phyloP scores from a whole-genome alignment of 2,329 filamentous ascomycete species.

The Dothiorella sarmentorum region DNA sequence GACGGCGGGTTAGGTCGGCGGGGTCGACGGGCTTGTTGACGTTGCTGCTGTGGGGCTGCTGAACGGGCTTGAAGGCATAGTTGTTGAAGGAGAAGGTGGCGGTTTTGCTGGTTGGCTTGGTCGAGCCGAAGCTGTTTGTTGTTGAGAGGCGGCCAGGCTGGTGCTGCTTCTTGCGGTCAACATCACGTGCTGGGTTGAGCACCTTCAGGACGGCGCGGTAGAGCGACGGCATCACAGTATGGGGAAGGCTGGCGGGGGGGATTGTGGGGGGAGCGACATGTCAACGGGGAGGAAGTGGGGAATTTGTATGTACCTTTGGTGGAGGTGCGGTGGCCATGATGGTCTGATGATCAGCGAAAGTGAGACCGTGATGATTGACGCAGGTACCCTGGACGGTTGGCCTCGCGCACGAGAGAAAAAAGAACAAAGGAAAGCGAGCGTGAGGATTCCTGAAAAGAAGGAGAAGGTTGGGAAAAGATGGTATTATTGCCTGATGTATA shows the following conservation, averaged over 20 bases:
- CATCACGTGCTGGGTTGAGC: not conserved
- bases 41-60: not conserved
- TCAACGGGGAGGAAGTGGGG: not conserved
- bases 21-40: constrained; percentile 5
- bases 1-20: constrained; percentile 3
- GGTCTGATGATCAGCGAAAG: not conserved
- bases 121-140: too few species aligned
- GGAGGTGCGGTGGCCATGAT: constrained; percentile 1
- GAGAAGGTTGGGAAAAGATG: not conserved
- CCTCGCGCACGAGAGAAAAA: too few species aligned
- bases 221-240: not conserved
- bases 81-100: constrained; percentile 4
- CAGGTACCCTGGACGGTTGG: too few species aligned
- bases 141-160: too few species aligned
- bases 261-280: too few species aligned
- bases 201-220: not conserved
- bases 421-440: too few species aligned
- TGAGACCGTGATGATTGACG: not conserved
- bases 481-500: not conserved
- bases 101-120: not conserved
- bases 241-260: not conserved
- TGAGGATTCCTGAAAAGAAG: not conserved
- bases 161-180: not conserved
- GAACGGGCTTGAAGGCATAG: constrained; percentile 2
- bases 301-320: not conserved